Base-by-base conservation (phyloP, 1,284 basidiomycete genomes). In the Cutaneotrichosporon sp. region DNA sequence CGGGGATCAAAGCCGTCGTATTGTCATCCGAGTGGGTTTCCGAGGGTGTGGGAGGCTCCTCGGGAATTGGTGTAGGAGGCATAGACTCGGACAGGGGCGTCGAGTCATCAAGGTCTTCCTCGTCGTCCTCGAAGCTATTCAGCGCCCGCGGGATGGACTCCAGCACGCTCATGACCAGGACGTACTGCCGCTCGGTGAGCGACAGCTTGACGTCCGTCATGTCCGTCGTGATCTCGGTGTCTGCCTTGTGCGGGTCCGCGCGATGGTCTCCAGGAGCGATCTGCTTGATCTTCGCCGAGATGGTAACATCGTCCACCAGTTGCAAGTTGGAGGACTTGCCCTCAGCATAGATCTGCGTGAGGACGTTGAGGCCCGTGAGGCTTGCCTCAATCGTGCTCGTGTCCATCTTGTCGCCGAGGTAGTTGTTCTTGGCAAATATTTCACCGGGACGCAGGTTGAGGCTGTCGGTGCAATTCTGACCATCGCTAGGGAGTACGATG, bases 121-220 rank as follows among this genome's bases (percentile, higher is more conserved):
- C 68, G 11, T 74, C 77, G 0, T 79, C 82, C 0, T 79, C 78
- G 9, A 77, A 74, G 30, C 74, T 72, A 2, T 76, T 76, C 34
- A 86, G 80, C 0, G 93, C 87, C 53, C 86, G 84, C 6, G 92
- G 90, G 56, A 98, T 87, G 1, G 90, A 87, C 70, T 87, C 86
- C 0, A 86, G 84, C 1, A 99, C 80, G 31, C 81, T 82, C 70
- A 97, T 85, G 34, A 97, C 81, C 53, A 92, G 84, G 52, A 84
- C 82, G 76, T 97, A 98, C 79, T 99, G 97, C n/a, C 85, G 81
- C 76, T 98, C 90, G 1, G 95, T 97, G 62, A 99, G 82, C 69
- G 90, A 87, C 66, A 99, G 82, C 72, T 90, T 90, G 75, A 99
- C 88, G 73, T 98, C 94, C 1, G 95, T 94, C 75, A 98, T 88